Evolutionary conservation across 2,329 filamentous ascomycete genomes (phyloP).

Genomic region (Pseudogymnoascus sp.): DNA sequence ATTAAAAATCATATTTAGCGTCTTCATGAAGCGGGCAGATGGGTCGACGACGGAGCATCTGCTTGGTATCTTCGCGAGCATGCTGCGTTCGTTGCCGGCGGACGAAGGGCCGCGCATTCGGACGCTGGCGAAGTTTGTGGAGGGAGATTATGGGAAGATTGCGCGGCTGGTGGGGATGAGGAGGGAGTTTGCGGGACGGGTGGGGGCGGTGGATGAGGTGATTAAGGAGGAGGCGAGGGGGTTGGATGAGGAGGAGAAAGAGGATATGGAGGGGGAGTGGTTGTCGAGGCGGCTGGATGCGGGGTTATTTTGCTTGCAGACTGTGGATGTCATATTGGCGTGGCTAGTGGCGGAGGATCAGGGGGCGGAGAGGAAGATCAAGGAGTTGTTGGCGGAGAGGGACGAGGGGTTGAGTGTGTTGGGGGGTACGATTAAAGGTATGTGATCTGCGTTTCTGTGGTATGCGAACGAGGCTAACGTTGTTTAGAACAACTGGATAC

Average conservation of each 20-base stretch:
- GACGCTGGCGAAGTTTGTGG: slow-evolving; percentile 86
- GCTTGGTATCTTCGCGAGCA: slow-evolving; percentile 74
- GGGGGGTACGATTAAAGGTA: slow-evolving; percentile 59
- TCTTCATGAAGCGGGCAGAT: slow-evolving; percentile 80
- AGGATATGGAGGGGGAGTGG: slow-evolving; percentile 62
- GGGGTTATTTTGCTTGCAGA: slow-evolving; percentile 77
- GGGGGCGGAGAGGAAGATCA: slow-evolving; percentile 62
- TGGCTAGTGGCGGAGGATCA: slow-evolving; percentile 89
- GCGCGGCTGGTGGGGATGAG: slow-evolving; percentile 65
- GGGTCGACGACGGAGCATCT: slow-evolving; percentile 67
- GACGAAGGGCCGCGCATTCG: slow-evolving; percentile 75
- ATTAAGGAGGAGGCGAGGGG: slow-evolving; percentile 53
- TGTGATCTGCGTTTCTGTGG: slow-evolving; percentile 17
- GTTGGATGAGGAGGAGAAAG: slow-evolving; percentile 52
- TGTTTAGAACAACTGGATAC: slow-evolving; percentile 53
- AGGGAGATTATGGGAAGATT: slow-evolving; percentile 88
- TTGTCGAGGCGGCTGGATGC: slow-evolving; percentile 72
- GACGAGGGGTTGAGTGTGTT: slow-evolving; percentile 61
- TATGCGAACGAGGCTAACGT: slow-evolving; percentile 18
- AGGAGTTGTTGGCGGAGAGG: slow-evolving; percentile 57
- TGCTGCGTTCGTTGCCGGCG: slow-evolving; percentile 73
- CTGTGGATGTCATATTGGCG: slow-evolving; percentile 75
- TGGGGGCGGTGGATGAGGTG: slow-evolving; percentile 56
- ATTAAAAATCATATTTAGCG: slow-evolving; percentile 75
- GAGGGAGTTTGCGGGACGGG: slow-evolving; percentile 58